Evolutionary conservation across 176 grass and related monocot species (phyloP).

Genomic region (Musa schizocarpa): DNA sequence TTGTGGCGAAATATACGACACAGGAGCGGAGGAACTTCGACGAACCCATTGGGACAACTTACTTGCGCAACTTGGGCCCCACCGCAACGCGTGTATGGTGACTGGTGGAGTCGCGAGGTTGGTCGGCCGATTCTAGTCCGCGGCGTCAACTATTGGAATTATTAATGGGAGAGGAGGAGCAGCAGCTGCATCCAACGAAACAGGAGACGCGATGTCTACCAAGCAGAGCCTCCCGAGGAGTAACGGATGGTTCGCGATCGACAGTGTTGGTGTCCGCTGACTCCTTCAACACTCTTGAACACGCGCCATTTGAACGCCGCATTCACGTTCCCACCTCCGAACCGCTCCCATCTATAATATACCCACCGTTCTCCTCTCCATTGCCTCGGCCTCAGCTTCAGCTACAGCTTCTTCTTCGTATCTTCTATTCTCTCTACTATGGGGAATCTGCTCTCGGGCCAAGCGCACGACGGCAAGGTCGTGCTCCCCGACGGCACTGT

Average conservation of each 20-base stretch:
- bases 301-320: neutral
- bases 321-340: neutral
- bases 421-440: neutral
- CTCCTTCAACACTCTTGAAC: no score
- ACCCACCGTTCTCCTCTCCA: neutral
- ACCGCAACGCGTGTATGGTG: neutral
- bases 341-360: neutral
- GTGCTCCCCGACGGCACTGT: slow-evolving; percentile 73
- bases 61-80: neutral
- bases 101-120: neutral
- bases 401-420: neutral
- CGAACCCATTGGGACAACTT: neutral
- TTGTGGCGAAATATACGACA: no score
- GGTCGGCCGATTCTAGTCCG: neutral
- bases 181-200: neutral
- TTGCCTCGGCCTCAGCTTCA: neutral
- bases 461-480: slow-evolving; percentile 47
- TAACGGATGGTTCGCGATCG: no score
- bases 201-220: no score
- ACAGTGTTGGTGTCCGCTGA: no score
- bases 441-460: neutral
- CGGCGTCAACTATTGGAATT: neutral
- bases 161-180: neutral
- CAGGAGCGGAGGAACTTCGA: no score
- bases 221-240: neutral